Evolutionary conservation across 306 rosid species (phyloP).

Genomic region (Lathyrus aphaca): DNA sequence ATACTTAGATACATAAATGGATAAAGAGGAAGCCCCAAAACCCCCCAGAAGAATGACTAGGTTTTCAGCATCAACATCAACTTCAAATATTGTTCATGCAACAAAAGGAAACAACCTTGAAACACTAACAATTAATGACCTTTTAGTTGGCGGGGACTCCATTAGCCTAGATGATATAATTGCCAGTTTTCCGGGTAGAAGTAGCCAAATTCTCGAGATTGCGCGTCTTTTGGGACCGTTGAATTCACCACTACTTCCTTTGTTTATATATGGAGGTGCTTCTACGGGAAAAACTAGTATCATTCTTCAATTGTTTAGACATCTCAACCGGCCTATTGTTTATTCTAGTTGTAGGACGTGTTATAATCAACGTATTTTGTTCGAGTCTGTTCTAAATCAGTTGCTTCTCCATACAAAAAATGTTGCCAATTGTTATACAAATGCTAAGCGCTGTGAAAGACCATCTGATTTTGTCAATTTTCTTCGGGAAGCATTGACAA

Average conservation of each 20-base stretch:
- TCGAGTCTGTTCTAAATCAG: conserved; percentile 81
- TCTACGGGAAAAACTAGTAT: conserved; percentile 87
- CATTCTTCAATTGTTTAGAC: conserved; percentile 63
- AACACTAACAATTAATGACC: conserved; percentile 58
- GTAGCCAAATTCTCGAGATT: conserved; percentile 66
- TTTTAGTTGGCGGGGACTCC: conserved; percentile 72
- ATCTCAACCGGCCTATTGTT: conserved; percentile 79
- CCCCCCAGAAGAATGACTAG: conserved; percentile 68
- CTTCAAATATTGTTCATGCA: conserved; percentile 45
- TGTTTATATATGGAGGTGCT: conserved; percentile 76
- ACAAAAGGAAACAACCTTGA: conserved; percentile 45
- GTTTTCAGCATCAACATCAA: conserved; percentile 49
- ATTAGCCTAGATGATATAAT: conserved; percentile 61
- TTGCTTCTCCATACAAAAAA: conserved; percentile 71
- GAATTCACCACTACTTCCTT: conserved; percentile 80
- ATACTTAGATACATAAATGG: conserved; percentile 52
- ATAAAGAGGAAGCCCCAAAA: conserved; percentile 55
- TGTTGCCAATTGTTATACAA: conserved; percentile 65
- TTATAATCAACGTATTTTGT: conserved; percentile 73
- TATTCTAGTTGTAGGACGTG: conserved; percentile 87
- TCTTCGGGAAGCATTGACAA: conserved; percentile 74
- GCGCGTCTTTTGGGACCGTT: conserved; percentile 67
- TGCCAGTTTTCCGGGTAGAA: conserved; percentile 71
- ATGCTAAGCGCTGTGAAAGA: conserved; percentile 76
- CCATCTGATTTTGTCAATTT: conserved; percentile 80